These are phyloP conservation scores for Tarenaya hassleriana DNA, from an alignment of 345 rosid genomes.

Conservation along the genomic window DNA sequence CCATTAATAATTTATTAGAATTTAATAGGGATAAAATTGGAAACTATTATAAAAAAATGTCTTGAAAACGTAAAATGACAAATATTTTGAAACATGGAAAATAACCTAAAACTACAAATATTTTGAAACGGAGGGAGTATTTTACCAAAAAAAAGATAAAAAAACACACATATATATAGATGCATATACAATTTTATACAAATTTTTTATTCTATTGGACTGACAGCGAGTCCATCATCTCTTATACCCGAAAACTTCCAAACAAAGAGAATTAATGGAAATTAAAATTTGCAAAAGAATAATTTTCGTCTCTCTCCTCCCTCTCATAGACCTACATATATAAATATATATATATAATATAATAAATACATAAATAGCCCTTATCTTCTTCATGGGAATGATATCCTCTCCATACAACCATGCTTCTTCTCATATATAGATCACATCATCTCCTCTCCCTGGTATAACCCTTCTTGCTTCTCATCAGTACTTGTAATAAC, in stretches of 20 bases:
- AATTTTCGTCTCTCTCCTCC: constrained; percentile 38
- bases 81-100: too few relatives aligned
- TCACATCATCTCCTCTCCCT: constrained; percentile 28
- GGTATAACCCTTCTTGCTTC: constrained; percentile 22
- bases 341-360: constrained; percentile 14
- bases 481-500: constrained; percentile 8
- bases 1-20: too few relatives aligned
- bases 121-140: too few relatives aligned
- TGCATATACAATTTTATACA: constrained; percentile 14
- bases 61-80: too few relatives aligned
- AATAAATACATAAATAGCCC: constrained; percentile 27
- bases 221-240: constrained; percentile 43
- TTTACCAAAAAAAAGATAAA: too few relatives aligned
- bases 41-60: too few relatives aligned
- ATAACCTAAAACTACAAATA: too few relatives aligned
- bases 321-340: constrained; percentile 11
- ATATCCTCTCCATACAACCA: constrained; percentile 36
- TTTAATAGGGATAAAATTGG: too few relatives aligned
- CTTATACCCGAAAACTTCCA: constrained; percentile 52
- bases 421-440: constrained; percentile 25
- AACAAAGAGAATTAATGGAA: constrained; percentile 74
- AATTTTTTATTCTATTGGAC: constrained; percentile 27
- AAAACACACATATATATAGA: constrained; percentile 23
- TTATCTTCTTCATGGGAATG: constrained; percentile 48
- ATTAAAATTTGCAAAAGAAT: constrained; percentile 53